Evolutionary conservation across 2,329 filamentous ascomycete species (phyloP).

Genomic region (Aspergillus hiratsukae): DNA sequence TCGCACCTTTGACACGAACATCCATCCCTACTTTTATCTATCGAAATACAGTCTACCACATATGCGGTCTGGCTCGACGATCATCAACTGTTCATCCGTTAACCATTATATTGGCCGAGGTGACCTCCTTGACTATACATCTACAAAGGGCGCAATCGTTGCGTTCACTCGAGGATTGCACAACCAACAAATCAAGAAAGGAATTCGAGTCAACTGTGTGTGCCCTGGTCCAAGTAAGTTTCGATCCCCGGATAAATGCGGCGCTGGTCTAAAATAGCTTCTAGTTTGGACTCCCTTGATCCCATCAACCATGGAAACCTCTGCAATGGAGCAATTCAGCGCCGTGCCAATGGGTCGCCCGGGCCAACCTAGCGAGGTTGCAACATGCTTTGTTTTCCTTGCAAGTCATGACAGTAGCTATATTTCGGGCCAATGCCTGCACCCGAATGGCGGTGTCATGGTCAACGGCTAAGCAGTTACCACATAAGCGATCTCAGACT

Average conservation of each 20-base stretch:
- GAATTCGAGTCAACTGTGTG: conserved; percentile 72
- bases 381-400: conserved; percentile 75
- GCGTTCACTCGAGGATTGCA: conserved; percentile 73
- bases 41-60: conserved; percentile 72
- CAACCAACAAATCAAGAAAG: conserved; percentile 67
- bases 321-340: conserved; percentile 67
- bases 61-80: conserved; percentile 67
- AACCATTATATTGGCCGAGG: conserved; percentile 78
- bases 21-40: conserved; percentile 76
- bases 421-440: conserved; percentile 68
- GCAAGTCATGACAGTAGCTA: conserved; percentile 69
- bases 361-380: conserved; percentile 76
- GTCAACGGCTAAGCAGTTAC: conserved; percentile 43
- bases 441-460: conserved; percentile 58
- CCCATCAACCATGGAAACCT: conserved; percentile 65
- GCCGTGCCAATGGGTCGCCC: conserved; percentile 70
- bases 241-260: background rate
- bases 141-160: conserved; percentile 68
- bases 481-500: background rate
- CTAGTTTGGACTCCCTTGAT: conserved; percentile 73
- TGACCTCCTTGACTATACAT: conserved; percentile 77
- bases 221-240: conserved; percentile 62
- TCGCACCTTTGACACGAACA: conserved; percentile 76
- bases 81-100: conserved; percentile 83
- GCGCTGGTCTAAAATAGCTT: conserved; percentile 2